Percentiles rank a stretch among this genome's conserved stretches.
Conservation (phyloP, 2,329 filamentous ascomycete species). For the Ophiosphaerella korrae region DNA sequence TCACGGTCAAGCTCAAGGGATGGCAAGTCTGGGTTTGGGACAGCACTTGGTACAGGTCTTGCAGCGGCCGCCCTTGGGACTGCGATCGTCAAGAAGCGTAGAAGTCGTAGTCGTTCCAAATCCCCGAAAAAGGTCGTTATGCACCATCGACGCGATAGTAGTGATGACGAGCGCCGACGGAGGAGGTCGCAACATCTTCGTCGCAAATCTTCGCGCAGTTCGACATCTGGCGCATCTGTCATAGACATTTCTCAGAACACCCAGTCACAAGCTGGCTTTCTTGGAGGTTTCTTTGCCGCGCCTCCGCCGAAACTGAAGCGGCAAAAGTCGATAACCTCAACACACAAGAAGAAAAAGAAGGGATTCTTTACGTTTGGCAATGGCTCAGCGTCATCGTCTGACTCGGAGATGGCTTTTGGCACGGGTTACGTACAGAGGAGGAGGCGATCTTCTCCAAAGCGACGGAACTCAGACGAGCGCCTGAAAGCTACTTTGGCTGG, state of each 20-base stretch:
- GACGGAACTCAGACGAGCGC: constrained; percentile 52
- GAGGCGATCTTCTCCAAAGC: constrained; percentile 34
- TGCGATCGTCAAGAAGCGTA: constrained; percentile 33
- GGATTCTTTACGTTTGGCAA: constrained; percentile 58
- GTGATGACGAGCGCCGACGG: constrained; percentile 34
- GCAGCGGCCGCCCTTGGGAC: constrained; percentile 47
- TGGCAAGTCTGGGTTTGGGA: constrained; percentile 43
- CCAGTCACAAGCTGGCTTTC: constrained; percentile 50
- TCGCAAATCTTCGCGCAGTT: constrained; percentile 43
- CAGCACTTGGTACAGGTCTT: constrained; percentile 47
- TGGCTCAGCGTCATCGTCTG: constrained; percentile 52
- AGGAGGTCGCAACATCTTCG: constrained; percentile 32
- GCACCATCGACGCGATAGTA: constrained; percentile 36
- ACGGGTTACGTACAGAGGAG: constrained; percentile 37
- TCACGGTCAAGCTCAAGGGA: constrained; percentile 50
- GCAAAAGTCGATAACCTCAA: constrained; percentile 22
- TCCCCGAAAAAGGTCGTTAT: constrained; percentile 42
- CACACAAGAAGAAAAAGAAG: constrained; percentile 47
- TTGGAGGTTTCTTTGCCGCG: constrained; percentile 66
- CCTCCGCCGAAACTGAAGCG: constrained; percentile 39
- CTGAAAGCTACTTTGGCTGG: constrained; percentile 54
- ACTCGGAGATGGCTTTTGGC: constrained; percentile 55
- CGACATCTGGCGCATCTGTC: constrained; percentile 59
- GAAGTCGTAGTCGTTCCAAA: constrained; percentile 41
- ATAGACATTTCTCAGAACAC: constrained; percentile 68